Percentiles rank a stretch among this genome's conserved stretches.
Conservation (phyloP, 495 filamentous ascomycete species). For the Penicillium pulvis region DNA sequence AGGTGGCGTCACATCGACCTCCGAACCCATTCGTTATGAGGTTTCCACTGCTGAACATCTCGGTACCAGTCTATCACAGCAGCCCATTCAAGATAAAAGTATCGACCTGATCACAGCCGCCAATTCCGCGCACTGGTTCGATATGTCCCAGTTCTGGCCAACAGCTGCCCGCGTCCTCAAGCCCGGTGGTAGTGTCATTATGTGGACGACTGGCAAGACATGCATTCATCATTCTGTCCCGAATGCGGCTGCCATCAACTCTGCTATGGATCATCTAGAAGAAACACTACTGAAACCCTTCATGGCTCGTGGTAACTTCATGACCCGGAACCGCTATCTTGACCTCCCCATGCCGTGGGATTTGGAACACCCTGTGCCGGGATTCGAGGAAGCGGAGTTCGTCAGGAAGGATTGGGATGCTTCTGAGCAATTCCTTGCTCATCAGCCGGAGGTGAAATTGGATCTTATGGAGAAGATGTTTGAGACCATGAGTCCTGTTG, state of each 20-base stretch:
- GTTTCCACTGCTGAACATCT: slow-evolving; percentile 51
- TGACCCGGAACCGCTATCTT: slow-evolving; percentile 39
- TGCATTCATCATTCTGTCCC: slow-evolving; percentile 35
- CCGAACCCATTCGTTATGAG: slow-evolving; percentile 41
- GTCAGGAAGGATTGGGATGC: slow-evolving; percentile 43
- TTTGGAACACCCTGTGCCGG: slow-evolving; percentile 28
- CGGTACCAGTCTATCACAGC: slow-evolving; percentile 12
- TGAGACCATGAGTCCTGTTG: slow-evolving; percentile 45
- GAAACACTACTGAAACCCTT: slow-evolving; percentile 36
- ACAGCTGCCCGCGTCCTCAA: slow-evolving; percentile 51
- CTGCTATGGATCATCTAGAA: slow-evolving; percentile 33
- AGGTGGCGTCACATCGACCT: slow-evolving; percentile 33
- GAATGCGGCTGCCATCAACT: slow-evolving; percentile 32
- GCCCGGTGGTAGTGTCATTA: slow-evolving; percentile 56
- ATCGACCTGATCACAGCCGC: slow-evolving; percentile 57
- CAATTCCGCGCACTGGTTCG: slow-evolving; percentile 63
- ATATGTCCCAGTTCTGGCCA: slow-evolving; percentile 56
- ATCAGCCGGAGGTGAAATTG: slow-evolving; percentile 23
- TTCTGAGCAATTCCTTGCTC: slow-evolving; percentile 18
- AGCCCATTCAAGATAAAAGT: slow-evolving; percentile 26
- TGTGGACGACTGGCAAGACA: slow-evolving; percentile 45
- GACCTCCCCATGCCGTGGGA: slow-evolving; percentile 56
- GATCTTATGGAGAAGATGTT: slow-evolving; percentile 37
- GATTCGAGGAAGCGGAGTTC: slow-evolving; percentile 45
- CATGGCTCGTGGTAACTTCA: slow-evolving; percentile 35